Base-by-base conservation (phyloP, 441 rosid genomes). In the Euphorbia schlechtendalii region DNA sequence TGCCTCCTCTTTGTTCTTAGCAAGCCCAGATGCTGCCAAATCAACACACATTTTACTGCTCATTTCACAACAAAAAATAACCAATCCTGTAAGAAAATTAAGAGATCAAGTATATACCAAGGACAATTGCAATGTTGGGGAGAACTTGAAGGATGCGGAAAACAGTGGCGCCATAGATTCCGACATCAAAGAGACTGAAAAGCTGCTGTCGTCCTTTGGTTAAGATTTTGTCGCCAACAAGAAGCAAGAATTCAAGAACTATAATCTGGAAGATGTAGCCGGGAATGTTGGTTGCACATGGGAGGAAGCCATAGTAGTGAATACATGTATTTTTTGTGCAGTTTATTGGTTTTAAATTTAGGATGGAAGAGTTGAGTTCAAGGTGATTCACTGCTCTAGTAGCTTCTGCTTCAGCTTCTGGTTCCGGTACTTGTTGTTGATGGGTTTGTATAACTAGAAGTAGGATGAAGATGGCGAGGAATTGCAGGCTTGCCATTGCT, bases 11-110 rank as follows among this genome's bases (percentile, higher is more conserved):
- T 18, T 69, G 49, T 36, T 17, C 45, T 24, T 41, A 9, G 61
- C 56, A 55, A 69, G 67, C 11, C 67, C 67, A 10, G 72, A 69
- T 12, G 67, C 72, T 69, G 61, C n/a, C n/a, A n/a, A n/a, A n/a
- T n/a, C n/a, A n/a, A n/a, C n/a, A n/a, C n/a, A n/a, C n/a, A n/a
- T n/a, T n/a, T n/a, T n/a, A n/a, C n/a, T n/a, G n/a, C n/a, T n/a
- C n/a, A n/a, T n/a, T n/a, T n/a, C n/a, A n/a, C n/a, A n/a, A n/a
- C n/a, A n/a, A n/a, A n/a, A n/a, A n/a, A n/a, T n/a, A n/a, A n/a
- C n/a, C n/a, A n/a, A n/a, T n/a, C n/a, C n/a, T n/a, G n/a, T n/a
- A n/a, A n/a, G n/a, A n/a, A n/a, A n/a, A n/a, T n/a, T n/a, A n/a
- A n/a, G n/a, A n/a, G n/a, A n/a, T n/a, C n/a, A n/a, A 32, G 3